Evolutionary conservation across 1,139 yeast genomes (phyloP).

Genomic region (Candida sojae): DNA sequence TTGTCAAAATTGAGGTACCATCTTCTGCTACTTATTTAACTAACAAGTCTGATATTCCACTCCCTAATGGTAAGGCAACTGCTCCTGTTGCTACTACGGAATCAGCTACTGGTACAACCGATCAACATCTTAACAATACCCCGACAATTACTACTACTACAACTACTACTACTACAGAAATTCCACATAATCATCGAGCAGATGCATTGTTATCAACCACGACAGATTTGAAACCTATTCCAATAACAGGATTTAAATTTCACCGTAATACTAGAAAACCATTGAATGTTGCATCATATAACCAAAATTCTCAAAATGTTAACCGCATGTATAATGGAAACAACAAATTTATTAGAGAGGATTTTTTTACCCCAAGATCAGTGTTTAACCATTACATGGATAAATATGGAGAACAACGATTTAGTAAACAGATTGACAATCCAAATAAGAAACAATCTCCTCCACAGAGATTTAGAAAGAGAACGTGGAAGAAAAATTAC

Average conservation of each 20-base stretch:
- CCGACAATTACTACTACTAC: constrained; percentile 3
- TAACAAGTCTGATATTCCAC: not conserved
- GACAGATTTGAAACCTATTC: constrained; percentile 46
- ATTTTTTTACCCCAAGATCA: constrained; percentile 76
- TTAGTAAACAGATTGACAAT: constrained; percentile 14
- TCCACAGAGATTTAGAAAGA: constrained; percentile 15
- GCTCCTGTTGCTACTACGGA: not conserved
- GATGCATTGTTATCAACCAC: constrained; percentile 45
- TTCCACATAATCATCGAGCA: constrained; percentile 48
- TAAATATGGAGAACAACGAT: constrained; percentile 53
- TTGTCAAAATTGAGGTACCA: not conserved
- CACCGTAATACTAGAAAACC: constrained; percentile 59
- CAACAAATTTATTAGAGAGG: constrained; percentile 58
- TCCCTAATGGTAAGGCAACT: not conserved
- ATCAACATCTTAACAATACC: constrained; percentile 7
- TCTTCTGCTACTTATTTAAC: not conserved
- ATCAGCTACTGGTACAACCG: not conserved
- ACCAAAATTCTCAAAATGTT: constrained; percentile 31
- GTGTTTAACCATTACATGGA: constrained; percentile 72
- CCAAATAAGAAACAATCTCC: constrained; percentile 16
- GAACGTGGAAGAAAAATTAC: constrained; percentile 36
- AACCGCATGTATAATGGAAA: constrained; percentile 19
- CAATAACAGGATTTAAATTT: constrained; percentile 38
- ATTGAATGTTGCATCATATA: constrained; percentile 58
- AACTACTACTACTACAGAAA: constrained; percentile 7